Percentiles rank a stretch among this genome's conserved stretches.
These are phyloP conservation scores for Ceratocystis diversiconidia DNA, from an alignment of 2,329 filamentous ascomycete species.

Conservation along the genomic window DNA sequence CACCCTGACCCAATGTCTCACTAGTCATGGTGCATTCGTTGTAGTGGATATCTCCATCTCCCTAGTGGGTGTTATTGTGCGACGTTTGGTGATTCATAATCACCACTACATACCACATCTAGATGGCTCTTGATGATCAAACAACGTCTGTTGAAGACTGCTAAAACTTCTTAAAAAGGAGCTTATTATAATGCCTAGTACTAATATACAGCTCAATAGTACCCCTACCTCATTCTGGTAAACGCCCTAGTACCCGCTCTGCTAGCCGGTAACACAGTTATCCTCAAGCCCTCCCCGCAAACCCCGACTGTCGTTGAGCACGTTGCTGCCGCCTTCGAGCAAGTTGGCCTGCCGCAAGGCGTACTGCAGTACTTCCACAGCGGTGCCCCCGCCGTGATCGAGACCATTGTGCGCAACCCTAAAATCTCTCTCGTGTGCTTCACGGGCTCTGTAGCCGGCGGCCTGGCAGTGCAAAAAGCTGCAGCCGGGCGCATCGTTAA, in stretches of 20 bases:
- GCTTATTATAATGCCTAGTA: slow-evolving; percentile 17
- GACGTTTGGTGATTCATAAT: neutral
- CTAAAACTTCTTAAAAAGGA: too few relatives aligned
- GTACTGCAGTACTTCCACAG: slow-evolving; percentile 90
- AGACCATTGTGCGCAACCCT: slow-evolving; percentile 63
- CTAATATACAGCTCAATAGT: slow-evolving; percentile 36
- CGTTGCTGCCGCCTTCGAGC: slow-evolving; percentile 57
- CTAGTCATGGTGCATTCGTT: neutral
- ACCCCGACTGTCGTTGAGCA: slow-evolving; percentile 87
- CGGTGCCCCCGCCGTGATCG: slow-evolving; percentile 62
- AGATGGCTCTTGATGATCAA: too few relatives aligned
- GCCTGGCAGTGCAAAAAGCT: slow-evolving; percentile 70
- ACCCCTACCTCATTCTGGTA: slow-evolving; percentile 84
- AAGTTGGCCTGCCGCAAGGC: slow-evolving; percentile 67
- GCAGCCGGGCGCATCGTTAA: slow-evolving; percentile 72
- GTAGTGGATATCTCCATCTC: neutral
- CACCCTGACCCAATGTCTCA: neutral
- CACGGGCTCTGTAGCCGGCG: slow-evolving; percentile 81
- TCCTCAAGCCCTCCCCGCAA: slow-evolving; percentile 88
- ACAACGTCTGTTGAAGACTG: too few relatives aligned
- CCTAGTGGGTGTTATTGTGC: neutral
- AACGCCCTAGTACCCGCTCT: slow-evolving; percentile 90
- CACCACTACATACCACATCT: neutral
- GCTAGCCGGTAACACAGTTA: slow-evolving; percentile 76
- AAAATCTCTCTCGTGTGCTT: slow-evolving; percentile 76